Evolutionary conservation across 2,329 filamentous ascomycete genomes (phyloP), one percentile per base, ranked within the genome.

Genomic region (Cytospora piceicola): DNA sequence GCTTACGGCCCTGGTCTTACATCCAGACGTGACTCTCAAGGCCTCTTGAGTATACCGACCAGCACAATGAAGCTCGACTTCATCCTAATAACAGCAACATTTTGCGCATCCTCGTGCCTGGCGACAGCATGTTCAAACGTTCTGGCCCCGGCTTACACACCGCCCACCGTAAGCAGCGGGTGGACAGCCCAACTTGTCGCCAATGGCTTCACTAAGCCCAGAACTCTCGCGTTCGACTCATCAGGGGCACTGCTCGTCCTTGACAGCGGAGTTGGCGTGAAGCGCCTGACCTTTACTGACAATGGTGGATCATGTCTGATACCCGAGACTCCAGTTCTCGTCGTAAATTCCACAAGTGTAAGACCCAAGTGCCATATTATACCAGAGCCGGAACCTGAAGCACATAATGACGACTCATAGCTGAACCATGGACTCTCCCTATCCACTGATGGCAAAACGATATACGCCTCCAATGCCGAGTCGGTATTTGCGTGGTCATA

Each of bases 401-500:
- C n/a, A 32, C 57, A 30, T 12, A 27, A 36, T 22, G 14, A 52
- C 4, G 12, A 3, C 14, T 5, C 24, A 3, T 67, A 82, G 79
- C 74, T 85, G 12, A 84, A 82, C 69, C 83, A 85, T 69, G 82
- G 82, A 52, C 77, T 85, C 61, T 78, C 80, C 0, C 72, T 85
- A 11, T 81, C 79, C 0, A 69, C 71, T 11, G 80, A 85, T 71
- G 80, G 81, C 52, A 78, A 73, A 53, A 82, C 77, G 3, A 72
- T 85, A 53, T 83, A 82, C 68, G 81, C 80, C 4, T 90, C 87
- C 1, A 83, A 81, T 4, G 74, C 80, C 20, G 80, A 83, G 57
- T 77, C 79, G 29, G 85, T 88, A 27, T 87, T 81, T 70, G 78
- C 84, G 1, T 91, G 87, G 83, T 73, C 77, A 32, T 92, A 92